Conservation (phyloP, 2,329 filamentous ascomycete species). For the Drechslerella stenobrocha region DNA sequence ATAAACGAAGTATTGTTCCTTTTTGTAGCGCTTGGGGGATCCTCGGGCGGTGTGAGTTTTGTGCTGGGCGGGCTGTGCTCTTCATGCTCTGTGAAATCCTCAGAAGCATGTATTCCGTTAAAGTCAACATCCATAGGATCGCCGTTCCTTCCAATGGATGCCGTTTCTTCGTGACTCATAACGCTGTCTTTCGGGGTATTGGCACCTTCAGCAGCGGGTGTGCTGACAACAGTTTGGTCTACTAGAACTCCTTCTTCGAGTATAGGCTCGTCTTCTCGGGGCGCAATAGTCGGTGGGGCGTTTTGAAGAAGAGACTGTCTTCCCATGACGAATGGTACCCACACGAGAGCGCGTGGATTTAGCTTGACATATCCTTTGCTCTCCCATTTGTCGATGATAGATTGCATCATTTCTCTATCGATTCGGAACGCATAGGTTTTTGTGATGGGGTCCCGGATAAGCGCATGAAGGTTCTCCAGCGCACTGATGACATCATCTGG, state of each 20-base stretch:
- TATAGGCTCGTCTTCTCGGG: constrained; percentile 69
- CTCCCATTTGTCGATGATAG: constrained; percentile 88
- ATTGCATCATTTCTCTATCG: constrained; percentile 79
- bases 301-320: constrained; percentile 68
- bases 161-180: constrained; percentile 41
- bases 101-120: constrained; percentile 12
- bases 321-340: constrained; percentile 98
- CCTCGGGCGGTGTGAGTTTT: constrained; percentile 33
- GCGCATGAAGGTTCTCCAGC: constrained; percentile 82
- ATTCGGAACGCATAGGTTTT: constrained; percentile 86
- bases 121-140: constrained; percentile 48
- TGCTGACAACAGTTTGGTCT: constrained; percentile 58
- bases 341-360: constrained; percentile 77
- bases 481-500: constrained; percentile 94
- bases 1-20: constrained; percentile 38
- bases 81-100: constrained; percentile 12
- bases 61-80: constrained; percentile 19
- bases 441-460: constrained; percentile 86
- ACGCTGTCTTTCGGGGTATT: constrained; percentile 43
- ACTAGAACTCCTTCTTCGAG: constrained; percentile 55
- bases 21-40: constrained; percentile 25
- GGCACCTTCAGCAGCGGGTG: constrained; percentile 35
- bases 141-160: constrained; percentile 19
- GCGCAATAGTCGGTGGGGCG: constrained; percentile 80
- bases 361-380: constrained; percentile 84